A percentile compares a stretch with the other conserved stretches of the same genome.
phyloP scores from a whole-genome alignment of 2,329 filamentous ascomycete genomes.

The Diaporthe sp. region DNA sequence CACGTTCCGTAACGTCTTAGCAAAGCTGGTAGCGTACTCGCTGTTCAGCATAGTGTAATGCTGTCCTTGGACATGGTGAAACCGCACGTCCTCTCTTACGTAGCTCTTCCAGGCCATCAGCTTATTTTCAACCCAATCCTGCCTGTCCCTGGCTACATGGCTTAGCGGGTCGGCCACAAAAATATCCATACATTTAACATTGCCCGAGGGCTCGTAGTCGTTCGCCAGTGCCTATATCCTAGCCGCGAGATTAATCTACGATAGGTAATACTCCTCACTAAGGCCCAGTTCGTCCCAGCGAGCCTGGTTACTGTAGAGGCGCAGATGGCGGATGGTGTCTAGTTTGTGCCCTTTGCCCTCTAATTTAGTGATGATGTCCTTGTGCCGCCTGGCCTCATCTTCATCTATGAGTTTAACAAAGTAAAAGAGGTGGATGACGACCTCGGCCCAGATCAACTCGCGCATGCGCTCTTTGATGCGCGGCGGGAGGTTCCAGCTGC shows the following conservation, averaged over 20 bases:
- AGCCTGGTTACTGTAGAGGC: conserved; percentile 24
- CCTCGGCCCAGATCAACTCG: background rate
- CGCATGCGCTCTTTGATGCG: conserved; percentile 46
- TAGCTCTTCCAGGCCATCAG: conserved; percentile 44
- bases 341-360: background rate
- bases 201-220: conserved; percentile 55
- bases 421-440: background rate
- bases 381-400: conserved; percentile 1
- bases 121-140: background rate
- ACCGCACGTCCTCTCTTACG: conserved; percentile 38
- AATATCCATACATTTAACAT: conserved; percentile 51
- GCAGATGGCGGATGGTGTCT: background rate
- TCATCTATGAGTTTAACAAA: conserved; percentile 21
- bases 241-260: conserved; percentile 50
- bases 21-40: background rate
- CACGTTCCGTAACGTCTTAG: background rate
- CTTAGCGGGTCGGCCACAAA: conserved; percentile 51
- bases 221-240: conserved; percentile 49
- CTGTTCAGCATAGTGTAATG: conserved; percentile 50
- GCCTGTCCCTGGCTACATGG: background rate
- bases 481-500: conserved; percentile 58
- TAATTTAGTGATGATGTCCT: background rate
- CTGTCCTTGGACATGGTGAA: conserved; percentile 48
- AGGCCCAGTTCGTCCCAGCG: conserved; percentile 46
- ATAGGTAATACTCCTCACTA: conserved; percentile 39